Evolutionary conservation across 345 rosid species (phyloP).

Genomic region (Psidium friedrichsthalianum): DNA sequence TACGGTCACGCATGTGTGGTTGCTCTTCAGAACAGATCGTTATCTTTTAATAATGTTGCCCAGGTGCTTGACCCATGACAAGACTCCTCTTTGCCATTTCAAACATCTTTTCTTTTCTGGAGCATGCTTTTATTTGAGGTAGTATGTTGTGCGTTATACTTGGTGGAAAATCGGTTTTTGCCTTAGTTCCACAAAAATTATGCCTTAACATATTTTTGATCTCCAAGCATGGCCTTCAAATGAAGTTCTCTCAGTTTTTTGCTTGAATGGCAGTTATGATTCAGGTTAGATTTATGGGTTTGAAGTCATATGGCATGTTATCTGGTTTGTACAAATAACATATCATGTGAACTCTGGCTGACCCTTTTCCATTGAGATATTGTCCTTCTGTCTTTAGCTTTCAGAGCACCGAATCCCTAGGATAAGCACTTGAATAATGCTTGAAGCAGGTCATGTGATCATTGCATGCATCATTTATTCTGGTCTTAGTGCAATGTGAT

Average conservation of each 20-base stretch:
- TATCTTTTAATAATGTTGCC: slow-evolving; percentile 36
- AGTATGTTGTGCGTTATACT: not conserved
- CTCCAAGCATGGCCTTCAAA: not conserved
- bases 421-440: not conserved
- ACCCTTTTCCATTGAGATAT: not conserved
- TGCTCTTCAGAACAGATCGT: slow-evolving; percentile 79
- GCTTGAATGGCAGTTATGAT: not conserved
- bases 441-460: not conserved
- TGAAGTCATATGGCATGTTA: not conserved
- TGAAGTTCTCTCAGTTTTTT: not conserved
- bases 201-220: not conserved
- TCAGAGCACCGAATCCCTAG: not conserved
- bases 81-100: not conserved
- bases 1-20: slow-evolving; percentile 70
- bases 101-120: not conserved
- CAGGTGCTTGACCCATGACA: slow-evolving; percentile 28
- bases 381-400: not conserved
- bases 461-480: not conserved
- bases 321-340: not conserved
- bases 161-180: not conserved
- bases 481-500: not conserved
- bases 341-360: not conserved
- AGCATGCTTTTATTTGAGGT: not conserved
- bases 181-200: not conserved
- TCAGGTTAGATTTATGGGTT: not conserved